Base-by-base conservation (phyloP, 176 grass and related monocot genomes). In the Musa schizocarpa region DNA sequence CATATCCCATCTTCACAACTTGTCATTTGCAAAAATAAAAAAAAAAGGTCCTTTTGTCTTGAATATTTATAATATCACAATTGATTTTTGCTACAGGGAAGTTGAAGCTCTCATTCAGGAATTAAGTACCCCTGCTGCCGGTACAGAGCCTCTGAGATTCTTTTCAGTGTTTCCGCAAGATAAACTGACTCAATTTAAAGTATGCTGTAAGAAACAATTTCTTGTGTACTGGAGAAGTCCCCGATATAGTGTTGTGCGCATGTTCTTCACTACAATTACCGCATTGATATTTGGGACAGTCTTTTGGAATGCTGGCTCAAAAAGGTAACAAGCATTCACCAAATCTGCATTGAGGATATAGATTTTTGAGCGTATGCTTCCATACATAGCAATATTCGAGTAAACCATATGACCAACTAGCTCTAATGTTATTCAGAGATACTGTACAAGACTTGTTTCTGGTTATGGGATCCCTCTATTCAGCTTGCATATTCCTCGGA, bases 211-310 rank as follows among this genome's bases (percentile, higher is more conserved):
- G 22, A 92, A 92, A 71, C 86, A 92, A 88, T 82, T 81, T 52
- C 81, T 92, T 74, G 59, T 92, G 76, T 92, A 92, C 67, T 92
- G 89, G 89, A 88, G 89, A 76, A 92, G 89, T 61, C 89, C 89
- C 71, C 77, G 80, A 72, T 92, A 92, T 55, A 92, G 88, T 86
- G 89, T 54, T 8, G 61, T 92, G 27, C 83, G 89, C 11, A 71
- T 92, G 51, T 84, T 84, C 80, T 92, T 86, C 72, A 88, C 89
- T 64, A 29, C 83, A 71, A 58, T 88, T 25, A 66, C 83, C 59
- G 79, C 86, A 25, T 9, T 86, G 52, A 88, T 92, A 77, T 86
- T 88, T 66, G 89, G 89, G 9, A 82, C 89, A 26, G 72, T 92
- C 65, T 92, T 92, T 86, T 92, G 89, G 89, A 86, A 88, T 24